Evolutionary conservation across 2,329 filamentous ascomycete species (phyloP).

Genomic region (Sporothrix pallida): DNA sequence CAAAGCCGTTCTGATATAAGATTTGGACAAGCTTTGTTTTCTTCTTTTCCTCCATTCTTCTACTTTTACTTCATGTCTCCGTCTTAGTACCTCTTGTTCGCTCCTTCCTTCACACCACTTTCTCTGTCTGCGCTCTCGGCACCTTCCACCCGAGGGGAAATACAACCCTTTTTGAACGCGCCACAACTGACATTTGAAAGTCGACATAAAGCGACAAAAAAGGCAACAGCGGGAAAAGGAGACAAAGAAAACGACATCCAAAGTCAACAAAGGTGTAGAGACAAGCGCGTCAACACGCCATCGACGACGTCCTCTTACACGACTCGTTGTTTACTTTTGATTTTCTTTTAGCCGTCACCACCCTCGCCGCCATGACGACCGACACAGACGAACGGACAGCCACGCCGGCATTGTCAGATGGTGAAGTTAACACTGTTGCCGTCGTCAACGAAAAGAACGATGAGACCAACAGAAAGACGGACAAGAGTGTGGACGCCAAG

Average conservation of each 20-base stretch:
- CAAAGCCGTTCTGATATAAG: neutral
- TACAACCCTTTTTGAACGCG: neutral
- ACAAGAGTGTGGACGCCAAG: no score
- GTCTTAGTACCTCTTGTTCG: neutral
- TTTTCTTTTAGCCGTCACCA: neutral
- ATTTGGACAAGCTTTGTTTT: neutral
- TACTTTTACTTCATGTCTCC: neutral
- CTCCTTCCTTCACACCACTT: neutral
- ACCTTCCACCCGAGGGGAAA: neutral
- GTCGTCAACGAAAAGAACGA: neutral
- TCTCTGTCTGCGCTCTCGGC: neutral
- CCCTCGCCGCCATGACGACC: neutral
- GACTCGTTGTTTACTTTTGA: neutral
- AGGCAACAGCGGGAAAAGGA: no score
- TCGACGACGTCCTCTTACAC: no score
- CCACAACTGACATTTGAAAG: neutral
- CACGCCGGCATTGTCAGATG: neutral
- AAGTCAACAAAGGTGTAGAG: neutral
- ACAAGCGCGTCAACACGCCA: no score
- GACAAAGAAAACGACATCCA: neutral
- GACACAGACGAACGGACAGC: conserved; percentile 13
- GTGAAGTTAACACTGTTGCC: neutral
- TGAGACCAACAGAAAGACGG: no score
- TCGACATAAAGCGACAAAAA: no score
- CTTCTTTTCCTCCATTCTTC: no score